A percentile compares a stretch with the other conserved stretches of the same genome.
phyloP scores from a whole-genome alignment of 2,329 filamentous ascomycete species.

The Aspergillus sp. region DNA sequence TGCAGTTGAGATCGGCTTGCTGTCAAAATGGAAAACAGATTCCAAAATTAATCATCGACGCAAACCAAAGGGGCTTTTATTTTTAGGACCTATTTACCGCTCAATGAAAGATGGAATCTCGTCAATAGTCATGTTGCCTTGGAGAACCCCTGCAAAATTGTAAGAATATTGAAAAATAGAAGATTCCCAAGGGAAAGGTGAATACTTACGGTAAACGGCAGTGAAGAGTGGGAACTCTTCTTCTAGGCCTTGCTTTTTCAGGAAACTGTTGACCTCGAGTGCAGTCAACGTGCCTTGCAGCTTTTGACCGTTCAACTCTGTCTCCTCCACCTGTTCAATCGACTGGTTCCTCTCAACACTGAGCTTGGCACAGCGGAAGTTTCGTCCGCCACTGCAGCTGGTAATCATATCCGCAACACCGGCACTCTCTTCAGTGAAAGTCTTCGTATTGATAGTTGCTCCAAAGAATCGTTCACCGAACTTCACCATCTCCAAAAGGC shows the following conservation, averaged over 20 bases:
- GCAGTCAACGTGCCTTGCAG: constrained; percentile 92
- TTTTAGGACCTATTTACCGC: constrained; percentile 32
- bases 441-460: constrained; percentile 74
- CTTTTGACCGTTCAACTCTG: constrained; percentile 94
- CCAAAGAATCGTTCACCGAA: constrained; percentile 94
- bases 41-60: constrained; percentile 20
- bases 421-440: constrained; percentile 95
- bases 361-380: constrained; percentile 91
- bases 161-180: constrained; percentile 21
- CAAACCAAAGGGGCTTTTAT: constrained; percentile 7
- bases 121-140: constrained; percentile 72
- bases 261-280: constrained; percentile 83
- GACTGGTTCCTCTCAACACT: constrained; percentile 74
- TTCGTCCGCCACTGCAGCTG: constrained; percentile 85
- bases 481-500: constrained; percentile 92
- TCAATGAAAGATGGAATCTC: constrained; percentile 74
- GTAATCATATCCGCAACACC: constrained; percentile 96
- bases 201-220: constrained; percentile 66
- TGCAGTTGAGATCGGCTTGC: constrained; percentile 18
- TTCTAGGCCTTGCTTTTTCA: constrained; percentile 75
- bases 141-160: constrained; percentile 61
- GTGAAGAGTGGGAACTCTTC: constrained; percentile 90
- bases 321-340: constrained; percentile 83
- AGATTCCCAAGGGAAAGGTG: not conserved
- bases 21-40: constrained; percentile 16